Base-by-base conservation (phyloP, 2,329 filamentous ascomycete genomes). In the Paramyrothecium roridum region DNA sequence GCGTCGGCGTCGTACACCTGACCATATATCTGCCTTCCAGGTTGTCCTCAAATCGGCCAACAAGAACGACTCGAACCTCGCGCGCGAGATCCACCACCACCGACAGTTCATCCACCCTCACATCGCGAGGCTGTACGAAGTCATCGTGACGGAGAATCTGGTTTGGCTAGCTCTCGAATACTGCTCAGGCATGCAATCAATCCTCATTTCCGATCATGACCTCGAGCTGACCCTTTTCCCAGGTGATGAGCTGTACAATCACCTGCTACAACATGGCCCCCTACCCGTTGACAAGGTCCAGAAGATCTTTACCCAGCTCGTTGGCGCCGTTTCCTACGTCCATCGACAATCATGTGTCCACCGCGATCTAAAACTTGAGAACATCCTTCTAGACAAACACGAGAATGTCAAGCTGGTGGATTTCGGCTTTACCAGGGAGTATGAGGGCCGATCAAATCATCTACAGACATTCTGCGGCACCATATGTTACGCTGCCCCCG, bases 111-210 rank as follows among this genome's bases (percentile, higher is more conserved):
- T 96, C 61, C 95, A 99, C 69, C 95, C 95, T 21, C 95, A 99
- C 75, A 99, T 99, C 65, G 93, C 95, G 48, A 85, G 95, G 52
- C 80, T 99, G 21, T 98, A 99, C 78, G 95, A 99, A 78, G 93
- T 99, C 57, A 96, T 99, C 65, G 93, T 99, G 59, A 99, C 95
- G 2, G 95, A 99, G 75, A 87, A 80, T 51, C 74, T 98, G 71
- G 96, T 99, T 52, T 99, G 95, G 95, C 82, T 99, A 67, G 95
- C 96, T 30, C 78, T 99, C 66, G 95, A 99, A 76, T 99, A 96
- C 71, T 99, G 95, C 74, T 88, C 91, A 59, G 93, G 91, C 92
- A 83, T 52, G 76, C 57, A 33, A n/a, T n/a, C 11, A 17, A 3
- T n/a, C n/a, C 19, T 22, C 16, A 17, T 33, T 23, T 17, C 46